Conservation (phyloP, 78 protist genomes). For the Acrasis kona region DNA sequence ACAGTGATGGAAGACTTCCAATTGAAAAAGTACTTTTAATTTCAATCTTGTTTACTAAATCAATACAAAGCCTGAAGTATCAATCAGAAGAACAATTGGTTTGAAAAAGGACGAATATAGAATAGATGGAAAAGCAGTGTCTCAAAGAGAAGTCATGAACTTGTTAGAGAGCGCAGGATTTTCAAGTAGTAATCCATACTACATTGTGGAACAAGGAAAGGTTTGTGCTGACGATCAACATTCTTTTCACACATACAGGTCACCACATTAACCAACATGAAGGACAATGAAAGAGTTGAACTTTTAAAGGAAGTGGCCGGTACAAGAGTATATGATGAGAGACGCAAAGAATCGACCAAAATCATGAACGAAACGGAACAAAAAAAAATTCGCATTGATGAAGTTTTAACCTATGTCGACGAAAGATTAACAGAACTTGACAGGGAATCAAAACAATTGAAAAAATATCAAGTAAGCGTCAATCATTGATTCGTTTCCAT, state of each 20-base stretch:
- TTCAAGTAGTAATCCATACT: slow-evolving; percentile 92
- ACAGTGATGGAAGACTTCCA: slow-evolving; percentile 82
- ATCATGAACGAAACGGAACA: slow-evolving; percentile 57
- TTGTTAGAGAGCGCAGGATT: slow-evolving; percentile 95
- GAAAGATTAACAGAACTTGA: slow-evolving; percentile 67
- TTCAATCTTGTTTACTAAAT: too few relatives aligned
- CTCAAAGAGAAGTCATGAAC: slow-evolving; percentile 37
- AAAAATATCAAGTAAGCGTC: slow-evolving; percentile 29
- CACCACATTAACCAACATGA: slow-evolving; percentile 60
- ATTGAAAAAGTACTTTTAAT: slow-evolving; percentile 75
- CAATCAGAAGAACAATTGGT: slow-evolving; percentile 68
- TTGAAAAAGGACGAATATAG: slow-evolving; percentile 85
- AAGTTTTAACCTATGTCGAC: slow-evolving; percentile 37
- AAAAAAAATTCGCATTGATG: slow-evolving; percentile 38
- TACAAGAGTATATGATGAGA: slow-evolving; percentile 82
- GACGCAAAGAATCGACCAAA: slow-evolving; percentile 48
- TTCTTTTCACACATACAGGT: slow-evolving; percentile 19
- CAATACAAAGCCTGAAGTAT: too few relatives aligned
- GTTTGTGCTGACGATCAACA: slow-evolving; percentile 25
- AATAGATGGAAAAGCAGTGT: slow-evolving; percentile 52
- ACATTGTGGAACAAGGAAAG: slow-evolving; percentile 97
- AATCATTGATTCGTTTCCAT: too few relatives aligned
- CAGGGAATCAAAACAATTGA: slow-evolving; percentile 63
- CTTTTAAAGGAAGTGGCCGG: slow-evolving; percentile 96
- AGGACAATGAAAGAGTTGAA: slow-evolving; percentile 73